Conservation (phyloP, 164 flowering plant species). For the Nelumbo lutea region DNA sequence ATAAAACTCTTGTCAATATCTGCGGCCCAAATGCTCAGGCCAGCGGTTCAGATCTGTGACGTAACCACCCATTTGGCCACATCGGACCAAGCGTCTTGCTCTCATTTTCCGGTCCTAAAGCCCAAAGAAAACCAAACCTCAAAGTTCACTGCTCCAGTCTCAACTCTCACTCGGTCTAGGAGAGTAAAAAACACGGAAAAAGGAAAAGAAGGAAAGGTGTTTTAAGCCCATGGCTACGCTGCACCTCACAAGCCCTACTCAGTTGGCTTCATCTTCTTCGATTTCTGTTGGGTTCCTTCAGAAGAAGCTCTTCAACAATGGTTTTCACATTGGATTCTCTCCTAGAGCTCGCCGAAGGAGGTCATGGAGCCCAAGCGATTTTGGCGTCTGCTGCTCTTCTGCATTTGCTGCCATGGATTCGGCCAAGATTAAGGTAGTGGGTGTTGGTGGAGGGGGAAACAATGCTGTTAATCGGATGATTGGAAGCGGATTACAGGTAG, state of each 20-base stretch:
- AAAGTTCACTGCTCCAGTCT: too few species aligned
- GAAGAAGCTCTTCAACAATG: conserved; percentile 8
- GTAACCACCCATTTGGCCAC: too few species aligned
- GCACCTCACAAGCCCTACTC: conserved; percentile 35
- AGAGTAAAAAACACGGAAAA: too few species aligned
- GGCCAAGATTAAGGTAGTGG: conserved; percentile 93
- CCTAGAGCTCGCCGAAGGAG: conserved; percentile 7
- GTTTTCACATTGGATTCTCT: conserved; percentile 3
- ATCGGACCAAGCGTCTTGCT: too few species aligned
- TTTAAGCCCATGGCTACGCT: conserved; percentile 30
- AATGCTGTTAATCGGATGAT: conserved; percentile 98
- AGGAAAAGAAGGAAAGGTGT: too few species aligned
- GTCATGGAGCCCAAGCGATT: conserved; percentile 2
- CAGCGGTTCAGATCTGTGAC: too few species aligned
- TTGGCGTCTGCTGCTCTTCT: conserved; percentile 13
- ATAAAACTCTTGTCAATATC: too few species aligned
- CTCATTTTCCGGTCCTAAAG: too few species aligned
- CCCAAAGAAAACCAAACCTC: too few species aligned
- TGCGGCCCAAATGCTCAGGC: too few species aligned
- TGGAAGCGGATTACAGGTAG: conserved; percentile 84
- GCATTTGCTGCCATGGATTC: conserved; percentile 62
- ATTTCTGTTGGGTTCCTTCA: conserved; percentile 14
- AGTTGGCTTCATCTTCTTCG: conserved; percentile 27
- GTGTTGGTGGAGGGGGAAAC: conserved; percentile 98
- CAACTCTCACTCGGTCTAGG: too few species aligned